Conservation (phyloP, 2,329 filamentous ascomycete species). For the Xylariaceae sp. region DNA sequence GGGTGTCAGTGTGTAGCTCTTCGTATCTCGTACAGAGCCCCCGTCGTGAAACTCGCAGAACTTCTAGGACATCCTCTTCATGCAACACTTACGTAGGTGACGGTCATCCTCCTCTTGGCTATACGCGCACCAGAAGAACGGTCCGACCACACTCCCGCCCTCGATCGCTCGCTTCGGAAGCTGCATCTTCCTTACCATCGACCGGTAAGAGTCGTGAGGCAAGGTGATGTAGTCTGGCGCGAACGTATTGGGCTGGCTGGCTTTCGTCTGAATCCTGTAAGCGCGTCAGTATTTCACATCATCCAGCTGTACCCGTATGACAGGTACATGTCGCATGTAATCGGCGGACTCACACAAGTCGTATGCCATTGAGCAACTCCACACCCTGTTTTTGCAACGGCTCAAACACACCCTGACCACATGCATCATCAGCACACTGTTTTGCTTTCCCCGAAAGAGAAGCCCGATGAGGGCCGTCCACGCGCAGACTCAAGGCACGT, state of each 20-base stretch:
- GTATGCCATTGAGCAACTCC: constrained; percentile 45
- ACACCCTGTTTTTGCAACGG: constrained; percentile 39
- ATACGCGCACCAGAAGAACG: constrained; percentile 58
- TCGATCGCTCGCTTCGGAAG: constrained; percentile 57
- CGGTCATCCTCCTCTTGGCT: constrained; percentile 54
- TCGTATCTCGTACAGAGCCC: too few relatives aligned
- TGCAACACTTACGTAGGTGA: constrained; percentile 45
- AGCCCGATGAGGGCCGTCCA: too few relatives aligned
- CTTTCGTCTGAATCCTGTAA: constrained; percentile 51
- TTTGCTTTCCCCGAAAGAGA: too few relatives aligned
- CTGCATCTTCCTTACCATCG: constrained; percentile 51
- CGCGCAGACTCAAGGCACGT: too few relatives aligned
- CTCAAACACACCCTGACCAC: constrained; percentile 46
- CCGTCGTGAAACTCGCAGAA: too few relatives aligned
- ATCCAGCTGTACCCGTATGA: too few relatives aligned
- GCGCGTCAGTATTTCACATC: constrained; percentile 9
- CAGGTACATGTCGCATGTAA: too few relatives aligned
- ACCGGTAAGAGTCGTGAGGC: constrained; percentile 43
- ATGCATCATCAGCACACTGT: not conserved
- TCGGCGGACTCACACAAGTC: constrained; percentile 45
- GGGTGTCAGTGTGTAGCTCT: constrained; percentile 7
- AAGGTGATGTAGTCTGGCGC: constrained; percentile 51
- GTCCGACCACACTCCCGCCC: constrained; percentile 54
- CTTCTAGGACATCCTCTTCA: too few relatives aligned
- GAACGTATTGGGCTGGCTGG: constrained; percentile 55